Evolutionary conservation across 148 eudicot species (phyloP).

Genomic region (Rhododendron simsii): DNA sequence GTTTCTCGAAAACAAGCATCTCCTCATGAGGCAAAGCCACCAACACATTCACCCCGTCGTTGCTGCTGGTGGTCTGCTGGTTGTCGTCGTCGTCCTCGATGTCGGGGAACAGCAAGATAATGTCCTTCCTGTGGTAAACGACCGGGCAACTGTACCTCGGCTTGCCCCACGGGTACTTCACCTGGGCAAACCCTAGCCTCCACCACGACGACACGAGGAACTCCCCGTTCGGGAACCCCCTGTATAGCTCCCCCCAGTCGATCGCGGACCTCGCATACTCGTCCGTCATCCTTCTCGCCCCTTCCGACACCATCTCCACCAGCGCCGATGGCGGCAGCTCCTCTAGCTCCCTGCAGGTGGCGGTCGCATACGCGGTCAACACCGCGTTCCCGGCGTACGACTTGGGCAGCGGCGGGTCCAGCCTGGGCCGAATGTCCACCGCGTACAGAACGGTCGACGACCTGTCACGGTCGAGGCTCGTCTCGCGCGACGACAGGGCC

Average conservation of each 20-base stretch:
- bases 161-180: constrained; percentile 89
- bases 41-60: constrained; percentile 57
- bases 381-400: constrained; percentile 78
- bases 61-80: neutral
- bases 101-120: constrained; percentile 74
- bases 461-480: constrained; percentile 13
- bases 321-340: constrained; percentile 39
- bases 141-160: constrained; percentile 87
- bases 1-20: constrained; percentile 53
- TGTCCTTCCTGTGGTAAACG: constrained; percentile 75
- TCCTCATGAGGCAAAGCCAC: constrained; percentile 79
- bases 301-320: constrained; percentile 61
- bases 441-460: constrained; percentile 58
- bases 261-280: constrained; percentile 78
- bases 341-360: constrained; percentile 46
- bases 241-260: constrained; percentile 78
- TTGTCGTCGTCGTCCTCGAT: constrained; percentile 24
- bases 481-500: constrained; percentile 44
- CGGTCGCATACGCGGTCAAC: constrained; percentile 67
- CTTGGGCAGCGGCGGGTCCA: constrained; percentile 51
- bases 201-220: constrained; percentile 91
- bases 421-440: constrained; percentile 59
- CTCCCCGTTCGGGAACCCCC: constrained; percentile 86
- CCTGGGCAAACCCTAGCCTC: constrained; percentile 74
- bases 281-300: constrained; percentile 57